These are phyloP conservation scores for Gryganskiella cystojenkinii DNA, from an alignment of 192 early-diverging fungal genomes.

Conservation along the genomic window DNA sequence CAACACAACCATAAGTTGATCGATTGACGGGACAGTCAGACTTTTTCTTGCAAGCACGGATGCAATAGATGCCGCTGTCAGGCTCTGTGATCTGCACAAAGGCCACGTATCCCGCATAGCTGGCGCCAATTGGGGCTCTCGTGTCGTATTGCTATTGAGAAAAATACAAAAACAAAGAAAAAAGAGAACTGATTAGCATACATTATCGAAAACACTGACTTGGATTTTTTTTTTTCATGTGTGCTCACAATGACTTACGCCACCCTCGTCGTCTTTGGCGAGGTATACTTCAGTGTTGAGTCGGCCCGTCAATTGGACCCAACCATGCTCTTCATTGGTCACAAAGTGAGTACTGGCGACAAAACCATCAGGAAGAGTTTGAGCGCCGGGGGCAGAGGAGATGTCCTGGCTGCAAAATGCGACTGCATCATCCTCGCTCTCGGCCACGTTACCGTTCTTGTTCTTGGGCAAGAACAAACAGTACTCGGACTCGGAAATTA, in stretches of 20 bases:
- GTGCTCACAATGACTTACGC: too few relatives aligned
- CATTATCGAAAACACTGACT: too few relatives aligned
- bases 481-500: constrained; percentile 7
- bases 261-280: too few relatives aligned
- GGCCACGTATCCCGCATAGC: constrained; percentile 34
- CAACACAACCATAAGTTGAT: not conserved
- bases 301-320: too few relatives aligned
- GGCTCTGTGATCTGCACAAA: constrained; percentile 55
- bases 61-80: constrained; percentile 33
- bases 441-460: constrained; percentile 21
- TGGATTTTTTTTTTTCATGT: too few relatives aligned
- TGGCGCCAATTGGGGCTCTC: constrained; percentile 45
- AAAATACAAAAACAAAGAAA: too few relatives aligned
- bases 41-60: constrained; percentile 40
- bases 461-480: constrained; percentile 45
- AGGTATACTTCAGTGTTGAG: too few relatives aligned
- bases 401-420: constrained; percentile 33
- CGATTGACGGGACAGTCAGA: not conserved
- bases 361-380: constrained; percentile 21
- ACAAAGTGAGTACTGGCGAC: too few relatives aligned
- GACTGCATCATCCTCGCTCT: not conserved
- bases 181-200: too few relatives aligned
- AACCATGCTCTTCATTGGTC: too few relatives aligned
- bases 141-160: constrained; percentile 52
- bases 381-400: too few relatives aligned